Percentiles rank a stretch among this genome's conserved stretches.
phyloP scores from a whole-genome alignment of 345 rosid species.

The Lenwebbia sp. region DNA sequence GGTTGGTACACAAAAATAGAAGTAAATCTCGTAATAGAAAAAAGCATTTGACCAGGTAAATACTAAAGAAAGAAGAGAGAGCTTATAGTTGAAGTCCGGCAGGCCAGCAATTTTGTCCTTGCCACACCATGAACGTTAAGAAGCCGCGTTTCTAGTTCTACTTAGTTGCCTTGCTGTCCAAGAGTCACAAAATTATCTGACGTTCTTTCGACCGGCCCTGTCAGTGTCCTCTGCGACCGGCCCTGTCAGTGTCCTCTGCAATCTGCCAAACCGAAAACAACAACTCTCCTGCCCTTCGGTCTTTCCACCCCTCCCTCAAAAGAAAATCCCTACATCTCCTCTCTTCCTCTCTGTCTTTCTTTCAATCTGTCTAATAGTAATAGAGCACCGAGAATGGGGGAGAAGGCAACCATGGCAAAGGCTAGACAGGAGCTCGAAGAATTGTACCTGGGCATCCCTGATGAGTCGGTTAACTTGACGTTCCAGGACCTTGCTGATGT shows the following conservation, averaged over 20 bases:
- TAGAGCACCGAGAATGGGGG: conserved; percentile 17
- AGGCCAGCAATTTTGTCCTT: not conserved
- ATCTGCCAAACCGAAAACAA: not conserved
- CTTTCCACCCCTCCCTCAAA: not conserved
- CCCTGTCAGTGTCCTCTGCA: not conserved
- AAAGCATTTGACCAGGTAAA: not conserved
- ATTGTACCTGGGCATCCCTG: conserved; percentile 47
- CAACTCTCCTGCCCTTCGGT: not conserved
- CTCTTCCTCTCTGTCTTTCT: not conserved
- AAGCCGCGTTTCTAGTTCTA: not conserved
- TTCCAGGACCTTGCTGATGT: conserved; percentile 44
- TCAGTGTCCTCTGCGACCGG: not conserved
- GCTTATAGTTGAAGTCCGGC: not conserved
- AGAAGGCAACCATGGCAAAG: conserved; percentile 17
- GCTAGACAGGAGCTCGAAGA: conserved; percentile 57
- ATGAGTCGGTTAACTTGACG: conserved; percentile 60
- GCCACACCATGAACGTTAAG: not conserved
- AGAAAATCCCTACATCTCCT: not conserved
- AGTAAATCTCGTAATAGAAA: not conserved
- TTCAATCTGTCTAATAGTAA: not conserved
- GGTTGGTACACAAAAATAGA: not conserved
- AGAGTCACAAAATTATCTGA: not conserved
- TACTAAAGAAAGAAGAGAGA: not conserved
- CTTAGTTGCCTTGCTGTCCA: not conserved
- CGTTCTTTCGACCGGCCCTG: not conserved